phyloP scores from a whole-genome alignment of 768 basidiomycete genomes.

The Leccinum aurantiacum region DNA sequence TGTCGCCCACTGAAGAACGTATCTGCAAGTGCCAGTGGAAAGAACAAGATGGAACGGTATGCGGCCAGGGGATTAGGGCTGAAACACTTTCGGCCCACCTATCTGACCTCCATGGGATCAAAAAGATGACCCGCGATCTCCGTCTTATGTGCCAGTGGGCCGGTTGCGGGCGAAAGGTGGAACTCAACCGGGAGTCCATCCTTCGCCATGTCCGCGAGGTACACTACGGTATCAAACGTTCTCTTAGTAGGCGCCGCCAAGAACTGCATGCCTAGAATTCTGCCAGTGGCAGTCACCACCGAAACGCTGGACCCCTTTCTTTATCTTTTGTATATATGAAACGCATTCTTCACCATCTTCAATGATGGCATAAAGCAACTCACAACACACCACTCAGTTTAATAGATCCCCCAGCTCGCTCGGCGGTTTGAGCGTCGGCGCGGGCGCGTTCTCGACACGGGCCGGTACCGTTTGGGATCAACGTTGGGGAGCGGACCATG shows the following conservation, averaged over 20 bases:
- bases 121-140: neutral
- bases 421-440: constrained; percentile 29
- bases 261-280: neutral
- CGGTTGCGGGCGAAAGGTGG: constrained; percentile 1
- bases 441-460: constrained; percentile 28
- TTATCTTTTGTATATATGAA: neutral
- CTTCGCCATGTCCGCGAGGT: constrained; percentile 19
- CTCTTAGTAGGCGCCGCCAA: neutral
- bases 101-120: constrained; percentile 15
- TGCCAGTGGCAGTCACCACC: neutral
- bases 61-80: neutral
- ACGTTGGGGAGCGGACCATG: constrained; percentile 33
- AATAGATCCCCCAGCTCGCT: constrained; percentile 38
- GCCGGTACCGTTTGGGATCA: constrained; percentile 32
- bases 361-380: too few species aligned
- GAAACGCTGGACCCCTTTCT: neutral
- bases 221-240: constrained; percentile 13
- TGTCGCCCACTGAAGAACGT: too few species aligned
- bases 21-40: constrained; percentile 9
- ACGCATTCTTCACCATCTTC: too few species aligned
- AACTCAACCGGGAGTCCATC: constrained; percentile 24
- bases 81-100: constrained; percentile 14
- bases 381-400: too few species aligned
- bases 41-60: neutral
- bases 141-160: constrained; percentile 11